These are phyloP conservation scores for Penicillium crystallinum DNA, from an alignment of 495 filamentous ascomycete species.

Conservation along the genomic window DNA sequence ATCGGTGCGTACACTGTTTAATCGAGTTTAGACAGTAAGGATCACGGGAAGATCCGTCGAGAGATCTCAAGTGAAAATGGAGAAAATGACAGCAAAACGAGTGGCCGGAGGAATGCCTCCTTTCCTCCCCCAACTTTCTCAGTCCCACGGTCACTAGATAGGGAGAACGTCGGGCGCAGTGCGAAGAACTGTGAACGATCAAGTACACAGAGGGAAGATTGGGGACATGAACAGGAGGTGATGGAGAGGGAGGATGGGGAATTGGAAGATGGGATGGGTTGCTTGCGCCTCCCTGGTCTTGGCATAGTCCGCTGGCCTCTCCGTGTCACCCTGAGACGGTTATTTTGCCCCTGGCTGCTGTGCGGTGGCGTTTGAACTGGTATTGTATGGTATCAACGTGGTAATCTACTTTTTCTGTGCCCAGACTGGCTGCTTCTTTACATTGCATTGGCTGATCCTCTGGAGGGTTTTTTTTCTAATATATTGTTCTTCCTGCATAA, in stretches of 20 bases:
- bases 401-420: neutral
- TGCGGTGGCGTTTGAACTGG: neutral
- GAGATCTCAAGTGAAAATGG: slow-evolving; percentile 14
- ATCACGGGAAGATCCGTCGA: slow-evolving; percentile 5
- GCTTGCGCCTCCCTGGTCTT: slow-evolving; percentile 19
- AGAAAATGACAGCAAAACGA: slow-evolving; percentile 37
- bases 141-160: slow-evolving; percentile 22
- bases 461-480: neutral
- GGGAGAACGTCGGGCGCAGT: slow-evolving; percentile 27
- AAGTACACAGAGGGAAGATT: slow-evolving; percentile 18
- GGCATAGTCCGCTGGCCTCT: slow-evolving; percentile 4
- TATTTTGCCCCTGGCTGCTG: slow-evolving; percentile 8
- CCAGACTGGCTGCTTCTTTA: neutral
- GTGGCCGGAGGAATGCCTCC: slow-evolving; percentile 49
- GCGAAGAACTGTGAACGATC: slow-evolving; percentile 29
- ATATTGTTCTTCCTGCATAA: too few relatives aligned
- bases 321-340: slow-evolving; percentile 24
- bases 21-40: neutral
- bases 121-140: slow-evolving; percentile 37
- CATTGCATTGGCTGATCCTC: too few relatives aligned
- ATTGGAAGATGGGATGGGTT: slow-evolving; percentile 36
- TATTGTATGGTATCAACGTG: neutral
- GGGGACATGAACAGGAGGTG: slow-evolving; percentile 11
- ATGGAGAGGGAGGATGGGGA: slow-evolving; percentile 14
- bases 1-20: neutral